A percentile compares a stretch with the other conserved stretches of the same genome.
These are phyloP conservation scores for Gossypium aridum DNA, from an alignment of 441 rosid genomes.

Conservation along the genomic window DNA sequence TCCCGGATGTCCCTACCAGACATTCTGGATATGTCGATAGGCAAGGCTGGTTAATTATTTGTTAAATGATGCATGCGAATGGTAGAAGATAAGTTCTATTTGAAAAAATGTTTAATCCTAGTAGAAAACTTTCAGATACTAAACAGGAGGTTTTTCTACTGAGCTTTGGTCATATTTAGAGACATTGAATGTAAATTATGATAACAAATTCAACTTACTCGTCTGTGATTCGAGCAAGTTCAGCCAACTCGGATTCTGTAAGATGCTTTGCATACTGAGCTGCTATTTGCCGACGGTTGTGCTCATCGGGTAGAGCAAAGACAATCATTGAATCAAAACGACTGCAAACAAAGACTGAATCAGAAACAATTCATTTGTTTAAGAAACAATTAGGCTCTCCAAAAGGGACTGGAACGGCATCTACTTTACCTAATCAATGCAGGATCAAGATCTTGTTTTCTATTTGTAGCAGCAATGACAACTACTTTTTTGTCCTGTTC, in stretches of 20 bases:
- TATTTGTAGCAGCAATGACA: constrained; percentile 86
- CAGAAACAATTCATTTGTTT: background rate
- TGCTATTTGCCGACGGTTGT: constrained; percentile 64
- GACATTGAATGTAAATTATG: background rate
- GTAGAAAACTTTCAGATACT: background rate
- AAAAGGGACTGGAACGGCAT: background rate
- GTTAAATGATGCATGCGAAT: background rate
- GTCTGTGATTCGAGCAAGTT: constrained; percentile 58
- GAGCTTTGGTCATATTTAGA: background rate
- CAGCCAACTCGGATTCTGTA: constrained; percentile 50
- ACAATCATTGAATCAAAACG: constrained; percentile 85
- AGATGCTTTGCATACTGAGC: constrained; percentile 88
- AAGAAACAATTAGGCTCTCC: background rate
- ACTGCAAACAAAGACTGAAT: constrained; percentile 29
- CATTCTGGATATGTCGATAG: constrained; percentile 42
- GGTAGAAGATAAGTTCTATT: background rate
- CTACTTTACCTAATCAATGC: constrained; percentile 66
- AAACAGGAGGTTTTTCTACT: background rate
- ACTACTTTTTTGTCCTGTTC: constrained; percentile 87
- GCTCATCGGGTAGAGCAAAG: constrained; percentile 68
- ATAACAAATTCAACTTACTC: constrained; percentile 29
- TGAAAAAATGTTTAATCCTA: background rate
- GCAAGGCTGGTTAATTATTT: background rate
- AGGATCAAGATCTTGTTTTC: constrained; percentile 94
- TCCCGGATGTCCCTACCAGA: constrained; percentile 91